Base-by-base conservation (phyloP, 2,329 filamentous ascomycete species). In the Ramularia endophylla region DNA sequence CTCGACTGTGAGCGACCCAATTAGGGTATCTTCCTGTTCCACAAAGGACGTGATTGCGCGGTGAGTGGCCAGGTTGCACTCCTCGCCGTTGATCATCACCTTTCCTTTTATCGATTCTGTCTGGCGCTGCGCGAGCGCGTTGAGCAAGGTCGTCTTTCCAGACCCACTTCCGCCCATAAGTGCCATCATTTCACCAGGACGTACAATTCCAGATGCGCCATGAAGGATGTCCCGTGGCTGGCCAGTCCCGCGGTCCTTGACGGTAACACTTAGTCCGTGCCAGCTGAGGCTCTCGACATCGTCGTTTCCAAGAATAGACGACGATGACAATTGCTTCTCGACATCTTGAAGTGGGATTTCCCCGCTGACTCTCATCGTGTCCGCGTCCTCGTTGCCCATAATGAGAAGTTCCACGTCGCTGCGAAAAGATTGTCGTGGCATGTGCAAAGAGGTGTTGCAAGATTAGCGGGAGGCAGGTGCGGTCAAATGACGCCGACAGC, bases 91-190 rank as follows among this genome's bases (percentile, higher is more conserved):
- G 48, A 85, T 68, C 27, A 73, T 65, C 2, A 78, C 68, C 1
- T 66, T 56, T 5, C 70, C 70, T 1, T 74, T 66, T 2, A 73
- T 72, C 0, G 68, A 69, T 8, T 67, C 66, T 8, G 66, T 66
- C 50, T 65, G 65, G 44, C 80, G 70, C 37, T 77, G 75, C 9
- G 87, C 85, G 8, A 92, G 77, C 4, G 83, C 76, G 57, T 90
- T 88, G 22, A 94, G 72, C 0, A 94, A 71, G 0, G 86, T 92
- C 0, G 87, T 92, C 64, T 94, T 94, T 36, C 87, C 87, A 40
- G 77, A 67, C 28, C 68, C 68, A 55, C 64, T 66, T 6, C 85
- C 85, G 5, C 87, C 87, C 84, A 92, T 89, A 27, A 92, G 62
- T 30, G 86, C 87, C 43, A 86, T 72, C 30, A 87, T 68, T 55